Percentiles rank a stretch among this genome's conserved stretches.
Conservation (phyloP, 1,139 yeast genomes). For the Debaryomyces sp. region DNA sequence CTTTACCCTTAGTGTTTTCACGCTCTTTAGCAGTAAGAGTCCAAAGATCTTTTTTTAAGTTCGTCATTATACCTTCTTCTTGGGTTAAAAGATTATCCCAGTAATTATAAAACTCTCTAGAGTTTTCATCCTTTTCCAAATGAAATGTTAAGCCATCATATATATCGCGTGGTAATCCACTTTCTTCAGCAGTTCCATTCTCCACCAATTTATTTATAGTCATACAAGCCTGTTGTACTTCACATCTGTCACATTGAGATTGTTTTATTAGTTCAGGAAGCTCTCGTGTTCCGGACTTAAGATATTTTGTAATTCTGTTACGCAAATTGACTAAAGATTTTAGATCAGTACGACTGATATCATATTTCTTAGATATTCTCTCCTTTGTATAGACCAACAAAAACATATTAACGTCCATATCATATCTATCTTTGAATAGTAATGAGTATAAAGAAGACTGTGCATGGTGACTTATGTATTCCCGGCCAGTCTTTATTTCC, state of each 20-base stretch:
- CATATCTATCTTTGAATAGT: conserved; percentile 78
- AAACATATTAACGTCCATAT: conserved; percentile 63
- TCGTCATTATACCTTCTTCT: conserved; percentile 66
- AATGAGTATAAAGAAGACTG: conserved; percentile 88
- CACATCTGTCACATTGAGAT: conserved; percentile 70
- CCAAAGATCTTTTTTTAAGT: conserved; percentile 70
- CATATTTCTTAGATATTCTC: conserved; percentile 56
- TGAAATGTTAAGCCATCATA: conserved; percentile 56
- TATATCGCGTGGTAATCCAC: conserved; percentile 49
- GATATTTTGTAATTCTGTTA: conserved; percentile 64
- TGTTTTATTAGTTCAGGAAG: conserved; percentile 64
- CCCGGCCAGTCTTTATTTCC: conserved; percentile 86
- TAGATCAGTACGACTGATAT: conserved; percentile 57
- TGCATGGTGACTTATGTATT: conserved; percentile 73
- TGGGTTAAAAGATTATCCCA: conserved; percentile 78
- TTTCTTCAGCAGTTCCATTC: conserved; percentile 51
- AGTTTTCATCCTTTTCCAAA: conserved; percentile 38
- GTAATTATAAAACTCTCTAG: conserved; percentile 58
- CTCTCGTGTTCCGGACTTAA: conserved; percentile 51
- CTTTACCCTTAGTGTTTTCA: conserved; percentile 61
- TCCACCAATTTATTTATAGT: conserved; percentile 63
- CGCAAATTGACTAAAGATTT: conserved; percentile 67
- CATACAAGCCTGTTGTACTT: conserved; percentile 65
- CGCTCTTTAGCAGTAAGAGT: conserved; percentile 59
- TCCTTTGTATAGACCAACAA: conserved; percentile 75